These are phyloP conservation scores for Choiromyces venosus DNA, from an alignment of 495 filamentous ascomycete species.

Conservation along the genomic window DNA sequence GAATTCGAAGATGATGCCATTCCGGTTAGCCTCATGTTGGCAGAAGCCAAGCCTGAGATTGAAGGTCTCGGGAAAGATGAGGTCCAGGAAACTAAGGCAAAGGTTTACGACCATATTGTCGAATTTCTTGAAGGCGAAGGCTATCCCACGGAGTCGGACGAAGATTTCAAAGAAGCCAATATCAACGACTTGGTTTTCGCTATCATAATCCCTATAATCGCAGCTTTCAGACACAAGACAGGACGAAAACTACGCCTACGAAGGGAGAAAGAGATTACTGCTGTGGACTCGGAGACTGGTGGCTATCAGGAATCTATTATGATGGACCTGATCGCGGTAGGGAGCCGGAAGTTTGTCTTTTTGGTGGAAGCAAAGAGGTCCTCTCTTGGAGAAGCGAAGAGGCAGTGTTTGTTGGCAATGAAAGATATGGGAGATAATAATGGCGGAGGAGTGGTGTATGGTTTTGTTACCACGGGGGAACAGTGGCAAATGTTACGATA, in stretches of 20 bases:
- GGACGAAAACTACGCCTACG: constrained; percentile 24
- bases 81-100: constrained; percentile 10
- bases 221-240: constrained; percentile 17
- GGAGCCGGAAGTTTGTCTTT: not conserved
- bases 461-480: constrained; percentile 17
- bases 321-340: constrained; percentile 10
- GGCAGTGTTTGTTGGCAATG: constrained; percentile 20
- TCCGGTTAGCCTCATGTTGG: constrained; percentile 1
- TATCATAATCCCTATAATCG: constrained; percentile 5
- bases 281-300: not conserved
- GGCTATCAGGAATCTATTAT: constrained; percentile 11
- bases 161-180: too few species aligned
- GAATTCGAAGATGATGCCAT: not conserved
- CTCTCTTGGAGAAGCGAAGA: constrained; percentile 11
- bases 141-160: too few species aligned
- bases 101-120: constrained; percentile 16
- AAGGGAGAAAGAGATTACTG: constrained; percentile 23
- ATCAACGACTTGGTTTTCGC: constrained; percentile 16
- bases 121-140: too few species aligned
- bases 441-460: constrained; percentile 11
- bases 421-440: constrained; percentile 19
- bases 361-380: constrained; percentile 10
- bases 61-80: too few species aligned
- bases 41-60: too few species aligned
- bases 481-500: constrained; percentile 17